Evolutionary conservation across 305 asterid genomes (phyloP).

Genomic region (Fraxinus latifolia): DNA sequence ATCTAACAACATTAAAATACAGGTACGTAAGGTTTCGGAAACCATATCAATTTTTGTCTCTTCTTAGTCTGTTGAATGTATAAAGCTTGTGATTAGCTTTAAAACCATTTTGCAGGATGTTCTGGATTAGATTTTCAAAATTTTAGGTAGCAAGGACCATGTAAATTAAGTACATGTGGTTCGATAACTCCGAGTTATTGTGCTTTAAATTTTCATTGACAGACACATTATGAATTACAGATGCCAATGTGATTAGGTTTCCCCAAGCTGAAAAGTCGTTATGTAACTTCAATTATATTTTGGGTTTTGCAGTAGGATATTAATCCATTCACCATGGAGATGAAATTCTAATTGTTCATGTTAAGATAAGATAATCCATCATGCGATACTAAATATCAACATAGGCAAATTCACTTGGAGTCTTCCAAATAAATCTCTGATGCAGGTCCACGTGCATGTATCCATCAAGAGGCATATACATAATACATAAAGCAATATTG

Average conservation of each 20-base stretch:
- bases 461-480: neutral
- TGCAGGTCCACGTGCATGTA: neutral
- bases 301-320: neutral
- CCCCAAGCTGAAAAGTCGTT: neutral
- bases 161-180: neutral
- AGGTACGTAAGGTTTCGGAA: neutral
- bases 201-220: neutral
- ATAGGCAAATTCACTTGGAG: neutral
- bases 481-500: neutral
- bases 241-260: slow-evolving; percentile 1
- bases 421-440: neutral
- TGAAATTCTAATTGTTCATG: neutral
- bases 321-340: neutral
- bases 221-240: neutral
- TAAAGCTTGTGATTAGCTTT: neutral
- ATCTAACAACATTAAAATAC: neutral
- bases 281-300: neutral
- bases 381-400: neutral
- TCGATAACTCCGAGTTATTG: neutral
- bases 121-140: neutral
- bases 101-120: neutral
- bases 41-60: neutral
- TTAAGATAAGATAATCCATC: neutral
- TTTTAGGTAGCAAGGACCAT: neutral
- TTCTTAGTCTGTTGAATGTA: neutral